These are phyloP conservation scores for Agaricus sinodeliciosus DNA, from an alignment of 768 basidiomycete genomes.

Conservation along the genomic window DNA sequence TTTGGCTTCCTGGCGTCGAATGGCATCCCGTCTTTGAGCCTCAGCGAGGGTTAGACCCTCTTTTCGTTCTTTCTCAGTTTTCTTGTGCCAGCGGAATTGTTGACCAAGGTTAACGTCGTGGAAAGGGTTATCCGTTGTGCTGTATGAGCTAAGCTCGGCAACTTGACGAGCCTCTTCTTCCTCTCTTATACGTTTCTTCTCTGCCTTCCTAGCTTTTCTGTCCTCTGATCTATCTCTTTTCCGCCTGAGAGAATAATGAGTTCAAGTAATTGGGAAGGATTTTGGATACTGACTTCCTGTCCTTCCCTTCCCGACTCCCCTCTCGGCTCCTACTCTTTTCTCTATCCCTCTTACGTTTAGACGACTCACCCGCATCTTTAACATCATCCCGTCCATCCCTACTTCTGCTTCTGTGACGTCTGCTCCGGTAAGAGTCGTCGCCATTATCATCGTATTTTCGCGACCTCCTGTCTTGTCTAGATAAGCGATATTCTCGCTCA, in stretches of 20 bases:
- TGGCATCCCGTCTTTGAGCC: conserved; percentile 68
- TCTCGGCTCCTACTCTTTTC: conserved; percentile 31
- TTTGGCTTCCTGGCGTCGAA: conserved; percentile 84
- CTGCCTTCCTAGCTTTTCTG: conserved; percentile 75
- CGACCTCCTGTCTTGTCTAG: conserved; percentile 21
- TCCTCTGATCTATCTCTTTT: conserved; percentile 88
- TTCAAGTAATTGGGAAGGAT: conserved; percentile 3
- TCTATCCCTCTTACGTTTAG: conserved; percentile 20
- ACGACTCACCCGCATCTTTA: conserved; percentile 21
- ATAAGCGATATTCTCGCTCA: conserved; percentile 27
- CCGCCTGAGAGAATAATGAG: conserved; percentile 38
- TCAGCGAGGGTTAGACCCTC: conserved; percentile 76
- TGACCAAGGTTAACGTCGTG: conserved; percentile 95
- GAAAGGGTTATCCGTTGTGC: conserved; percentile 95
- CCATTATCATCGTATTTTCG: conserved; percentile 22
- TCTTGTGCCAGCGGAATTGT: conserved; percentile 99
- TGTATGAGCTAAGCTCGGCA: conserved; percentile 94
- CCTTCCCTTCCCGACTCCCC: conserved; percentile 31
- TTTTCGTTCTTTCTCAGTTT: conserved; percentile 93
- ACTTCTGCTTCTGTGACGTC: conserved; percentile 24
- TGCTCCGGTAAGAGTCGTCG: conserved; percentile 23
- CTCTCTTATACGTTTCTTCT: conserved; percentile 76
- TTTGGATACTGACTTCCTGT: conserved; percentile 35
- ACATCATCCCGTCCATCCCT: conserved; percentile 23
- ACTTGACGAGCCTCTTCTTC: conserved; percentile 91